Base-by-base conservation (phyloP, 345 rosid species). In the Erucastrum elatum region DNA sequence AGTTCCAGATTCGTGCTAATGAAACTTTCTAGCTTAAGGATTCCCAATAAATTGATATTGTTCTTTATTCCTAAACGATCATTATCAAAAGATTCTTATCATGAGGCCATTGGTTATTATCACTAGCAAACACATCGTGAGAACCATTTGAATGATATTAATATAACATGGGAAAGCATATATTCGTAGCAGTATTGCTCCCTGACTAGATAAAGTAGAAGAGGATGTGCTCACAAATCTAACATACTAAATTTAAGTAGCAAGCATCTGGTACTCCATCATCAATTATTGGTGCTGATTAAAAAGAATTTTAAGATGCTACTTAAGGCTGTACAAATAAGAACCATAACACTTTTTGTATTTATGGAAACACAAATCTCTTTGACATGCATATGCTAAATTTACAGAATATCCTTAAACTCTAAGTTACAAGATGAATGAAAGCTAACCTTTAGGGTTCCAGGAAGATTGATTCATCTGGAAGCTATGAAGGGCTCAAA, bases 121-220 rank as follows among this genome's bases (percentile, higher is more conserved):
- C 34, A 80, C 27, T 70, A 70, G 65, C 67, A 64, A 17, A 37
- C 58, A 70, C 66, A 63, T 39, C 1, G 12, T 58, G 75, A 64
- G 64, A 69, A 56, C 17, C 27, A 6, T 41, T 25, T n/a, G 34
- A 68, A 62, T 61, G 49, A 8, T 29, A 25, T 68, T 10, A 37
- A 53, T 55, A 39, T 68, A 75, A 56, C 71, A 39, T 68, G 34
- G 26, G 66, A 74, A 75, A 65, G 80, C 80, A 80, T 80, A 80
- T 75, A 80, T 80, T 80, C 83, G 21, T 70, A 74, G 72, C 21
- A 70, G 63, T 80, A 75, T 44, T 80, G 83, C 76, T 70, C 64
- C 73, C 60, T 75, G 83, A 80, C 80, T 75, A 80, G 83, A 80
- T 80, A 80, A 80, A 75, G 83, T 55, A 80, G 68, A 70, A 80